phyloP scores from a whole-genome alignment of 2,329 filamentous ascomycete genomes.

The Xylaria sp. region DNA sequence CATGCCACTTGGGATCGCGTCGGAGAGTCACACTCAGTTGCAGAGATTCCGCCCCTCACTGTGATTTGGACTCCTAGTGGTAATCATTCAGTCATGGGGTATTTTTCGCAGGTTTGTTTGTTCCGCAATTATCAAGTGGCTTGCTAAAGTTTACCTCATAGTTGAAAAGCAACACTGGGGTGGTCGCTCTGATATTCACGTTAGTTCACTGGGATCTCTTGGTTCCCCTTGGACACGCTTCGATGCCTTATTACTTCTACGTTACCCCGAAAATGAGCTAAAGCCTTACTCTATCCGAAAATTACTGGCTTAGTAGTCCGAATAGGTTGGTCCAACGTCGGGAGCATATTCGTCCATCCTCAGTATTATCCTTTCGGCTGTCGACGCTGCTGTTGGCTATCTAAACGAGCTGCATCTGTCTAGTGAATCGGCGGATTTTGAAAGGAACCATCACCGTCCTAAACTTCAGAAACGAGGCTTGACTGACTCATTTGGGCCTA shows the following conservation, averaged over 20 bases:
- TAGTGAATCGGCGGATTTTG: conserved; percentile 10
- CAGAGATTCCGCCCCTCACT: conserved; percentile 51
- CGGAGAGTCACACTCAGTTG: conserved; percentile 49
- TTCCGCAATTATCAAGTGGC: neutral
- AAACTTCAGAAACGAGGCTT: conserved; percentile 45
- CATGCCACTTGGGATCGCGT: conserved; percentile 52
- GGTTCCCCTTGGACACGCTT: no score
- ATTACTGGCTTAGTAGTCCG: no score
- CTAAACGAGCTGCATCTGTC: conserved; percentile 17
- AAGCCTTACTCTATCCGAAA: no score
- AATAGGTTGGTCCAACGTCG: conserved; percentile 5
- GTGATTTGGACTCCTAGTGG: conserved; percentile 51
- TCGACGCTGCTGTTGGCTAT: conserved; percentile 38
- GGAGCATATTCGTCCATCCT: conserved; percentile 28
- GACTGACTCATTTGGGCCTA: conserved; percentile 45
- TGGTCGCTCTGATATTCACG: conserved; percentile 39
- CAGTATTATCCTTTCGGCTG: conserved; percentile 42
- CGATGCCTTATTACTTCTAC: no score
- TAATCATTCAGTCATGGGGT: conserved; percentile 50
- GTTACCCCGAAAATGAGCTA: no score
- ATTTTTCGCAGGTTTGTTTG: conserved; percentile 41
- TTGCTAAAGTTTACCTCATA: conserved; percentile 21
- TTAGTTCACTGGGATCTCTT: no score
- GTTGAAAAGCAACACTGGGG: conserved; percentile 42
- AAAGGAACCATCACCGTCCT: conserved; percentile 15